Evolutionary conservation across 2,329 filamentous ascomycete species (phyloP), one percentile per base, ranked within the genome.

Genomic region (Emmonsia crescens): DNA sequence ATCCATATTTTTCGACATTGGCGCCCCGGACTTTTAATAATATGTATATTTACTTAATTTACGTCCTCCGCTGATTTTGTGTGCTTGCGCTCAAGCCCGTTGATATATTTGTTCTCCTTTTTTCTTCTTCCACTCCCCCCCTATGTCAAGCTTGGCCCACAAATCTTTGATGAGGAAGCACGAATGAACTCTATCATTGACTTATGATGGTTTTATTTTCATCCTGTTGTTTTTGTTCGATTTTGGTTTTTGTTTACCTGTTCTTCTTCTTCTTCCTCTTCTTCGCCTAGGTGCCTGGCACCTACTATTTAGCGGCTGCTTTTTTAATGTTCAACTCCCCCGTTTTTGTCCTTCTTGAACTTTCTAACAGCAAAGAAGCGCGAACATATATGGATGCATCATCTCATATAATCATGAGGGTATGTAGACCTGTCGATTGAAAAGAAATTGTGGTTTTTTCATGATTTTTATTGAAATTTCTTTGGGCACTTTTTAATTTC

Each of bases 341-440:
- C 2, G 8, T 40, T 12, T 27, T 10, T 65, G 40, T 57, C 60
- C 51, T 27, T 48, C 57, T 60, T 24, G 42, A 21, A 21, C 38
- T 69, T 62, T 62, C 59, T 66, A 33, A 6, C n/a, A 36, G 27
- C 29, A 33, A 29, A 54, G 29, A 3, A 9, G 29, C 19, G 29
- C 6, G 19, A 31, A 29, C 29, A 12, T 8, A 6, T 31, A 54
- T 36, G 29, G 14, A 54, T 36, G 19, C 19, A 54, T 16, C 29
- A 36, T 21, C 3, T 51, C 21, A 29, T 51, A 51, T 51, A 2
- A 31, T 29, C 5, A 31, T 27, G 12, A 29, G 48, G 27, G 48
- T 19, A 14, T 51, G 27, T 51, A 51, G 31, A 27, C 14, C 24
- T 29, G 27, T 31, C 3, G 14, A 51, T 29, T 51, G 48, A 51